A percentile compares a stretch with the other conserved stretches of the same genome.
These are phyloP conservation scores for Saposhnikovia divaricata DNA, from an alignment of 129 eudicot species.

Conservation along the genomic window DNA sequence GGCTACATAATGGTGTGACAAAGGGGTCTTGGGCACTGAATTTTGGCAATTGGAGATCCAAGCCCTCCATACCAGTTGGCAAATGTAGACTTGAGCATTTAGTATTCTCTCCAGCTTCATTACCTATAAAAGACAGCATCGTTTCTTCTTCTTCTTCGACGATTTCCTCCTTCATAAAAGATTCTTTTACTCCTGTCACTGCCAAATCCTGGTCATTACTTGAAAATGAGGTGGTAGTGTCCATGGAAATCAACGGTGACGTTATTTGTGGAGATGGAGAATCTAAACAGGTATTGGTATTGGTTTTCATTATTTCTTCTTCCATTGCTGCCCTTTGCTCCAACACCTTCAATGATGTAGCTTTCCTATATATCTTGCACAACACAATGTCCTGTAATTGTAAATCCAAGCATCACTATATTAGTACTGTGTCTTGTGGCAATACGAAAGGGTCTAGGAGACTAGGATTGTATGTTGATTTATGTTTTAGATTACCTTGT, in stretches of 20 bases:
- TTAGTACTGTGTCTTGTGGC: no score
- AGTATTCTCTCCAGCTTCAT: conserved; percentile 16
- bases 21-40: conserved; percentile 42
- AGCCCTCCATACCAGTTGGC: conserved; percentile 26
- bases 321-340: conserved; percentile 77
- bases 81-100: conserved; percentile 21
- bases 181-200: conserved; percentile 9
- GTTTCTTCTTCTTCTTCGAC: conserved; percentile 19
- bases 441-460: no score
- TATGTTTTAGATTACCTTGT: conserved; percentile 31
- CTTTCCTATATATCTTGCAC: conserved; percentile 80
- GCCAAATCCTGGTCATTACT: conserved; percentile 17
- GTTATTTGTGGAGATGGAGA: conserved; percentile 19
- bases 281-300: neutral
- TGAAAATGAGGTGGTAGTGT: conserved; percentile 20
- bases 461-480: no score
- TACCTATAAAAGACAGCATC: neutral
- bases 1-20: conserved; percentile 45
- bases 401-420: neutral
- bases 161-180: conserved; percentile 21
- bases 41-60: conserved; percentile 62
- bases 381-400: conserved; percentile 54
- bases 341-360: conserved; percentile 64
- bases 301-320: conserved; percentile 26
- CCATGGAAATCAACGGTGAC: conserved; percentile 14